A percentile compares a stretch with the other conserved stretches of the same genome.
phyloP scores from a whole-genome alignment of 805 yeast species.

The Kuraishia molischiana region DNA sequence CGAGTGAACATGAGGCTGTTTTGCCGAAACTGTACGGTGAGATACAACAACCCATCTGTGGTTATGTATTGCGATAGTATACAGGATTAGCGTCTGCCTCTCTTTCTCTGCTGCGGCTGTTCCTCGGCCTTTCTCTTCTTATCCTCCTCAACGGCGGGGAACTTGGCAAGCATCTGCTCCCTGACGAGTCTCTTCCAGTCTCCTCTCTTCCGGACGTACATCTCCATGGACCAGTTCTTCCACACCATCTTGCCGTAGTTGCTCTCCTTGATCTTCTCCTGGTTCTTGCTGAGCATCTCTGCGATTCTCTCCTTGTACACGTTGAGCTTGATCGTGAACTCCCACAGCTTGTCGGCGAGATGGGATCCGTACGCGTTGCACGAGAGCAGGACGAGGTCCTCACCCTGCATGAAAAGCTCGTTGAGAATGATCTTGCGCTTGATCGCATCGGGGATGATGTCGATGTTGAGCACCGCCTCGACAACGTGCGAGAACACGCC shows the following conservation, averaged over 20 bases:
- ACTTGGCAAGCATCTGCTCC: constrained; percentile 19
- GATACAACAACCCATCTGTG: too few relatives aligned
- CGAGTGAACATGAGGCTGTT: too few relatives aligned
- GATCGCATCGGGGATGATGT: constrained; percentile 36
- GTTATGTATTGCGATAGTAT: too few relatives aligned
- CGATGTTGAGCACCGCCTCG: constrained; percentile 49
- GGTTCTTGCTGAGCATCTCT: constrained; percentile 44
- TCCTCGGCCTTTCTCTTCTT: background rate
- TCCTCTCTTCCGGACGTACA: constrained; percentile 57
- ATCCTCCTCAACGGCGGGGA: background rate
- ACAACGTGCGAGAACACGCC: constrained; percentile 89
- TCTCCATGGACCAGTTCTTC: constrained; percentile 91
- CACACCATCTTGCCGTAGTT: constrained; percentile 85
- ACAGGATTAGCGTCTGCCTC: background rate
- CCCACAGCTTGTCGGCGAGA: constrained; percentile 78
- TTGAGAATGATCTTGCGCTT: constrained; percentile 63
- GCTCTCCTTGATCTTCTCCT: constrained; percentile 71
- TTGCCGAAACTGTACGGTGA: too few relatives aligned
- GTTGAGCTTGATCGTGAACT: constrained; percentile 64
- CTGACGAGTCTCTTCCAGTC: constrained; percentile 75
- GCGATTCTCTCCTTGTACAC: constrained; percentile 80
- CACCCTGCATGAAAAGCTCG: constrained; percentile 32
- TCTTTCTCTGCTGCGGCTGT: background rate
- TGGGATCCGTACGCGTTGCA: constrained; percentile 91
- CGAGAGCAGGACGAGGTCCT: constrained; percentile 46